Evolutionary conservation across 2,329 filamentous ascomycete species (phyloP).

Genomic region (Peltaster fructicola): DNA sequence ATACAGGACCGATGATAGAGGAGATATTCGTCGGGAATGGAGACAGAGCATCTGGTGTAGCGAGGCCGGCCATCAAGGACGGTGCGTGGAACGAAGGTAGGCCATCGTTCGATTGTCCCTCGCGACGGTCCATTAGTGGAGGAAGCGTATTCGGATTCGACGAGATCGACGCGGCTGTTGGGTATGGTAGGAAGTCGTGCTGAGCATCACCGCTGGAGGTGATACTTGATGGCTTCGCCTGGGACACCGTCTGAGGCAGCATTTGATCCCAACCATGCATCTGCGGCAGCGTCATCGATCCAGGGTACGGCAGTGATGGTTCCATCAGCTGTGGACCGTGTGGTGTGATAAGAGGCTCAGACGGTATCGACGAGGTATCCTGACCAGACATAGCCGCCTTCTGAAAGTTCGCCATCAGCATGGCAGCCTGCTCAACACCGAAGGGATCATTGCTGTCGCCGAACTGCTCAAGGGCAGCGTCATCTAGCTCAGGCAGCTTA

Average conservation of each 20-base stretch:
- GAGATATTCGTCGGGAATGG: conserved; percentile 52
- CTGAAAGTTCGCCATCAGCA: conserved; percentile 96
- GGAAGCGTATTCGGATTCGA: conserved; percentile 33
- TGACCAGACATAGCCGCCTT: conserved; percentile 64
- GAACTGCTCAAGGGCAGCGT: conserved; percentile 77
- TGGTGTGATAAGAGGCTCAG: conserved; percentile 54
- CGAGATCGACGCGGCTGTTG: conserved; percentile 10
- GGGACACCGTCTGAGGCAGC: conserved; percentile 50
- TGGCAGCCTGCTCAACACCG: conserved; percentile 91
- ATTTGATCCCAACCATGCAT: conserved; percentile 78
- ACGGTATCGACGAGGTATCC: conserved; percentile 31
- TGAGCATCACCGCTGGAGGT: conserved; percentile 28
- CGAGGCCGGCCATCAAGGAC: conserved; percentile 48
- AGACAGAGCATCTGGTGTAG: conserved; percentile 56
- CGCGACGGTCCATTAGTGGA: conserved; percentile 41
- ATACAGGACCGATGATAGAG: conserved; percentile 48
- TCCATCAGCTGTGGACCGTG: conserved; percentile 58
- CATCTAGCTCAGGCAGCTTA: conserved; percentile 69
- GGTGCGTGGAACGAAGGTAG: conserved; percentile 45
- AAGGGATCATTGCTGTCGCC: conserved; percentile 83
- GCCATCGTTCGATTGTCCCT: conserved; percentile 24
- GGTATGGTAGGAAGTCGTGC: conserved; percentile 35
- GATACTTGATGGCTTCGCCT: conserved; percentile 61
- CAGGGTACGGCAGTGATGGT: conserved; percentile 52
- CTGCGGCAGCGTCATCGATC: conserved; percentile 65